Evolutionary conservation across 768 basidiomycete species (phyloP).

Genomic region (Tubosaeta brunneosetosa): DNA sequence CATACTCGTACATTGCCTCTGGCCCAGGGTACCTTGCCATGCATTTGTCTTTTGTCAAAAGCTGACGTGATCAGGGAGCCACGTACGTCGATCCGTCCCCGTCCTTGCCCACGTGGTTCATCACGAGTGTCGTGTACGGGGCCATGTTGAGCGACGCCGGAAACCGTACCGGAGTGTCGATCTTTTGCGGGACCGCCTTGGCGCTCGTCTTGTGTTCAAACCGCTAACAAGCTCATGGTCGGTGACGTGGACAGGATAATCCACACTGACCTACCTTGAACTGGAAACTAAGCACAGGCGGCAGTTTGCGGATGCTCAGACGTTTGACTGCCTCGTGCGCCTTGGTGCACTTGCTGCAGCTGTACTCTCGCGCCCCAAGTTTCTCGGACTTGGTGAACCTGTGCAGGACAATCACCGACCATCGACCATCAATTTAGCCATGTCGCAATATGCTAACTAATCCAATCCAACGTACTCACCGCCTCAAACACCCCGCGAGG

Average conservation of each 20-base stretch:
- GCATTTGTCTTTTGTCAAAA: not conserved
- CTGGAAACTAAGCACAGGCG: slow-evolving; percentile 89
- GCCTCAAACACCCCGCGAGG: slow-evolving; percentile 67
- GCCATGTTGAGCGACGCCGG: slow-evolving; percentile 85
- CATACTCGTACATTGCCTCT: slow-evolving; percentile 76
- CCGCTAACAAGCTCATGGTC: slow-evolving; percentile 45
- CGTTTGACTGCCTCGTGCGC: slow-evolving; percentile 79
- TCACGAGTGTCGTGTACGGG: slow-evolving; percentile 67
- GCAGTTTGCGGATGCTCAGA: slow-evolving; percentile 78
- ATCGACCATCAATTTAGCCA: not conserved
- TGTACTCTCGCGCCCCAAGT: slow-evolving; percentile 76
- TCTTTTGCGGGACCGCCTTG: slow-evolving; percentile 73
- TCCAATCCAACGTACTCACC: slow-evolving; percentile 38
- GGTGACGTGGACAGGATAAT: too few relatives aligned
- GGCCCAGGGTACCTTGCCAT: slow-evolving; percentile 46
- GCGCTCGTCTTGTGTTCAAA: slow-evolving; percentile 84
- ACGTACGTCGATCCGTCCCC: slow-evolving; percentile 24
- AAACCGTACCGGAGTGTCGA: slow-evolving; percentile 78
- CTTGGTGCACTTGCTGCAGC: slow-evolving; percentile 77
- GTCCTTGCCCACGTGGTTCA: slow-evolving; percentile 50
- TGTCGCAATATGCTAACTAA: not conserved
- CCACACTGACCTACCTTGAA: slow-evolving; percentile 57
- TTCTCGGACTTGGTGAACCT: slow-evolving; percentile 88
- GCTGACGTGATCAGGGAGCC: not conserved
- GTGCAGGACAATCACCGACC: not conserved